Evolutionary conservation across 202 grass and related monocot species (phyloP).

Genomic region (Bolboschoenoplectus hybrid): DNA sequence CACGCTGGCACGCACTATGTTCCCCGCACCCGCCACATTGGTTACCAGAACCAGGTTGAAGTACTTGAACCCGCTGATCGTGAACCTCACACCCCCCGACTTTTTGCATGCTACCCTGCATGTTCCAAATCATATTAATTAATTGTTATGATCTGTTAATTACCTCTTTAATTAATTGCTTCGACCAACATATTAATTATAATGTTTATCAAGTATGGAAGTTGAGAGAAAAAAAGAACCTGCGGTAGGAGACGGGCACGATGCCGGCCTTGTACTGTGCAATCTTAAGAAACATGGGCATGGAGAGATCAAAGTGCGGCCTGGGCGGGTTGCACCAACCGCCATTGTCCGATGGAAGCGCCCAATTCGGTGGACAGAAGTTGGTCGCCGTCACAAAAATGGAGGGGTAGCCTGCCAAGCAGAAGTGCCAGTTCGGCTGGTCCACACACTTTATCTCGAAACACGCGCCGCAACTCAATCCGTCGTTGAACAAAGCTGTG

Average conservation of each 20-base stretch:
- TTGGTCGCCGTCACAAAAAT: constrained; percentile 74
- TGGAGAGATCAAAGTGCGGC: constrained; percentile 80
- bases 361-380: constrained; percentile 79
- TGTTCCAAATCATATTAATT: not conserved
- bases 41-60: constrained; percentile 93
- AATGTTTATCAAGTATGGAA: too few relatives aligned
- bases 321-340: constrained; percentile 78
- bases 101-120: constrained; percentile 66
- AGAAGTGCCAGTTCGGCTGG: constrained; percentile 51
- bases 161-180: too few relatives aligned
- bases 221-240: constrained; percentile 34
- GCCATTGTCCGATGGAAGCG: constrained; percentile 63
- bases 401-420: constrained; percentile 58
- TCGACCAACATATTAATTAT: too few relatives aligned
- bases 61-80: constrained; percentile 79
- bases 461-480: constrained; percentile 68
- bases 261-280: constrained; percentile 81
- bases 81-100: constrained; percentile 64
- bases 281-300: constrained; percentile 84
- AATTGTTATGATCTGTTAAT: not conserved
- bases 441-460: constrained; percentile 78
- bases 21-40: constrained; percentile 65
- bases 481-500: constrained; percentile 81
- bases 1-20: constrained; percentile 60
- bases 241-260: constrained; percentile 73